Evolutionary conservation across 2,329 filamentous ascomycete species (phyloP), one percentile per base, ranked within the genome.

Genomic region (Stagonosporopsis cucurbitacearum): DNA sequence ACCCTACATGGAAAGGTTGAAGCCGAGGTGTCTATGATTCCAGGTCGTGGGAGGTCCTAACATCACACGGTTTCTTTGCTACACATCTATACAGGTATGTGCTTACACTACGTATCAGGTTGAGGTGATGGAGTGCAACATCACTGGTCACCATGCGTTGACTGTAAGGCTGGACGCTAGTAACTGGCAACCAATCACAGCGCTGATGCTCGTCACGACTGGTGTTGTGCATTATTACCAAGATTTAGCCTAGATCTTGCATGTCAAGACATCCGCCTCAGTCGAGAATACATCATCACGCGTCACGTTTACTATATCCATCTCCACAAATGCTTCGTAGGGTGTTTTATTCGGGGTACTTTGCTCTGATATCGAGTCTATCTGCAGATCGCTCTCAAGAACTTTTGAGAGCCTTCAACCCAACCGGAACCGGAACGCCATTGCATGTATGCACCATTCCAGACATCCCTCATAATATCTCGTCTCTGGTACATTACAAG

Each of bases 361-460:
- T 51, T 26, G 43, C 54, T 54, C 50, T 55, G 49, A 54, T 40
- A 47, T 53, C 35, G 22, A 54, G 48, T 63, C 56, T 60, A 61
- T 56, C 54, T 59, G 45, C 41, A 47, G 47, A 39, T 57, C 45
- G 53, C 57, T 60, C 62, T 56, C 58, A 54, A 56, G 51, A 65
- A 60, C 63, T 66, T 64, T 63, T 64, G 54, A 55, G 59, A 59
- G 66, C 57, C 59, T 52, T 56, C 53, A 51, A 56, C 47, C 53
- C 47, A 58, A 54, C 46, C 52, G 40, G 48, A 55, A 58, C 54
- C 71, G 61, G 63, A 75, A 75, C 71, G 73, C 73, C 73, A 55
- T 71, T 68, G 61, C 68, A 74, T 74, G 71, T 69, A 73, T 70
- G 66, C 66, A 67, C 63, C 64, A 67, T 56, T 58, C 63, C 59